Percentiles rank a stretch among this genome's conserved stretches.
Evolutionary conservation across 495 filamentous ascomycete species (phyloP).

Genomic region (Amniculicola lignicola): DNA sequence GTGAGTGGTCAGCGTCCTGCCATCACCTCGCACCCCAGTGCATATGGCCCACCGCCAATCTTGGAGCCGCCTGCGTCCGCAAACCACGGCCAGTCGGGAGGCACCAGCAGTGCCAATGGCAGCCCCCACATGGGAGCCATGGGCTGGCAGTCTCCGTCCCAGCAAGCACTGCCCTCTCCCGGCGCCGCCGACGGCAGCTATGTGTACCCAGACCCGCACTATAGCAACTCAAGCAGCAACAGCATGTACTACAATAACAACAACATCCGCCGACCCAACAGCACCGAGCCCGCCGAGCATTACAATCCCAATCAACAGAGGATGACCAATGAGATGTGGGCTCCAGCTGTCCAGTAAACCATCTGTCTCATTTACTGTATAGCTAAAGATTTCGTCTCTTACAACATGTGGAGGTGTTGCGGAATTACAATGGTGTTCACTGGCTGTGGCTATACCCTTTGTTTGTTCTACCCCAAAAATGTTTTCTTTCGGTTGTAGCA

Average conservation of each 20-base stretch:
- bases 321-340: conserved; percentile 35
- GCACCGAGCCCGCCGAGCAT: conserved; percentile 44
- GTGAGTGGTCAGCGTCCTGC: conserved; percentile 56
- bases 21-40: conserved; percentile 76
- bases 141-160: conserved; percentile 45
- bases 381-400: neutral
- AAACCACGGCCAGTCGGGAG: conserved; percentile 37
- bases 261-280: conserved; percentile 40
- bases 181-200: conserved; percentile 36
- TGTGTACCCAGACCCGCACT: conserved; percentile 43
- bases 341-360: conserved; percentile 38
- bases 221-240: conserved; percentile 12
- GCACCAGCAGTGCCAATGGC: conserved; percentile 38
- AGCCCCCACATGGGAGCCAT: conserved; percentile 43
- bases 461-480: conserved; percentile 31
- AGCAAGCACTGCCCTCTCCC: conserved; percentile 34
- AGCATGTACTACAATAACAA: conserved; percentile 43
- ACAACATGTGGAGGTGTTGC: conserved; percentile 11
- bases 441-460: conserved; percentile 34
- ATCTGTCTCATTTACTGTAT: conserved; percentile 13
- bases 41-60: conserved; percentile 77
- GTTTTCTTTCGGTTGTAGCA: conserved; percentile 7
- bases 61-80: conserved; percentile 70
- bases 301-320: conserved; percentile 39
- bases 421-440: conserved; percentile 31